Evolutionary conservation across 805 yeast species (phyloP).

Genomic region (Cyberlindnera nakhonratchasimensis): DNA sequence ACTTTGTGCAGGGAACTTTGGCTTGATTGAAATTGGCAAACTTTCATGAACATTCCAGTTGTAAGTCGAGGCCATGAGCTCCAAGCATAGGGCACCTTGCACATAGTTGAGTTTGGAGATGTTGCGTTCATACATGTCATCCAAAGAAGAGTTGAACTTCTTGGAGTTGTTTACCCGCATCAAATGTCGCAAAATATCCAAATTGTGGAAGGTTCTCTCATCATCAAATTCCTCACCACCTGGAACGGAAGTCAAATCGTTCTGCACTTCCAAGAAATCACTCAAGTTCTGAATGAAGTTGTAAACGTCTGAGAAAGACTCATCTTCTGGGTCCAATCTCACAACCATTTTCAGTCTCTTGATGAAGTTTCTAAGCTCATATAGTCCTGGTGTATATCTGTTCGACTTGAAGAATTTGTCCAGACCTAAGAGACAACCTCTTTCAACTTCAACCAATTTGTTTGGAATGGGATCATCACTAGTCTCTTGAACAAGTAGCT

Average conservation of each 20-base stretch:
- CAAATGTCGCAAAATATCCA: slow-evolving; percentile 72
- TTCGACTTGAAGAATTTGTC: slow-evolving; percentile 60
- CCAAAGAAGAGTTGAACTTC: slow-evolving; percentile 72
- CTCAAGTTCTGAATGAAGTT: slow-evolving; percentile 51
- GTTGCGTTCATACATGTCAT: slow-evolving; percentile 67
- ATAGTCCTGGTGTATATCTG: slow-evolving; percentile 51
- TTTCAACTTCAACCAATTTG: slow-evolving; percentile 55
- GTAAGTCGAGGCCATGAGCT: slow-evolving; percentile 71
- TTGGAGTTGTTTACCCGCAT: slow-evolving; percentile 78
- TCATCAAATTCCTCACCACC: slow-evolving; percentile 80
- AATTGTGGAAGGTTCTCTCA: slow-evolving; percentile 76
- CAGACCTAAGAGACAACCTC: slow-evolving; percentile 58
- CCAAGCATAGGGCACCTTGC: slow-evolving; percentile 82
- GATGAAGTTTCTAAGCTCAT: slow-evolving; percentile 54
- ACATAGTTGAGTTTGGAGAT: slow-evolving; percentile 57
- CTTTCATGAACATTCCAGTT: slow-evolving; percentile 62
- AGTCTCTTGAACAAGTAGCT: slow-evolving; percentile 51
- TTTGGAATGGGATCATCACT: slow-evolving; percentile 57
- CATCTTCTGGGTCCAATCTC: slow-evolving; percentile 61
- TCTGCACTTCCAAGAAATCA: slow-evolving; percentile 60
- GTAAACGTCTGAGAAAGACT: slow-evolving; percentile 48
- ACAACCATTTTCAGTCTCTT: slow-evolving; percentile 46
- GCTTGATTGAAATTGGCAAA: slow-evolving; percentile 56
- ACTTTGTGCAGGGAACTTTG: slow-evolving; percentile 75
- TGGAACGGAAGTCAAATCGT: slow-evolving; percentile 72